Base-by-base conservation (phyloP, 2,329 filamentous ascomycete species). In the Cladosporium sp. region DNA sequence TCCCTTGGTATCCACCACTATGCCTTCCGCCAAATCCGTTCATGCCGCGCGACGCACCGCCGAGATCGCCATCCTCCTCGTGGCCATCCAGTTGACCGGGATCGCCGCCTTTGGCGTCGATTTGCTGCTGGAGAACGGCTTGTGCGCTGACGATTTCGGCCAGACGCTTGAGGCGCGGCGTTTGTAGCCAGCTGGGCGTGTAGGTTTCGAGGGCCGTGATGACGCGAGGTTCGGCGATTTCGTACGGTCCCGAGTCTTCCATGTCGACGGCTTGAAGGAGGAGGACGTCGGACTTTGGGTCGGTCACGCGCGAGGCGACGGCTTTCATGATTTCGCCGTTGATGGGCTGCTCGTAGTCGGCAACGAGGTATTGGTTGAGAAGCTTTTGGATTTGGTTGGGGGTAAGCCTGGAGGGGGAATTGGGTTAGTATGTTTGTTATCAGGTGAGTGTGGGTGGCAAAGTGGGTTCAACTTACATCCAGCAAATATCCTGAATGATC, bases 301-400 rank as follows among this genome's bases (percentile, higher is more conserved):
- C 93, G 1, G 92, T 97, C 40, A 98, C 93, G 47, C 91, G 82
- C 33, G 90, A 95, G 7, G 94, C 93, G 47, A 98, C 94, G 7
- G 93, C 93, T 75, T 98, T 98, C 93, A 98, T 98, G 67, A 98
- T 98, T 69, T 98, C 93, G 66, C 92, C 93, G 64, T 98, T 97
- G 71, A 98, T 98, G 32, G 93, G 93, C 72, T 97, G 93, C 72
- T 98, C 93, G 69, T 98, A 98, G 71, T 98, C 93, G 53, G 93
- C 93, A 51, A 98, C 92, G 42, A 98, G 81, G 67, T 98, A 98
- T 71, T 98, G 93, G 72, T 98, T 98, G 58, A 98, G 78, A 29
- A 98, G 81, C 75, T 98, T 98, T 72, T 98, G 93, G 56, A 98
- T 98, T 71, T 98, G 93, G 72, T 96, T 97, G 46, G 93, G 93